Evolutionary conservation across 2,329 filamentous ascomycete species (phyloP).

Genomic region (Hymenoscyphus fructigenus): DNA sequence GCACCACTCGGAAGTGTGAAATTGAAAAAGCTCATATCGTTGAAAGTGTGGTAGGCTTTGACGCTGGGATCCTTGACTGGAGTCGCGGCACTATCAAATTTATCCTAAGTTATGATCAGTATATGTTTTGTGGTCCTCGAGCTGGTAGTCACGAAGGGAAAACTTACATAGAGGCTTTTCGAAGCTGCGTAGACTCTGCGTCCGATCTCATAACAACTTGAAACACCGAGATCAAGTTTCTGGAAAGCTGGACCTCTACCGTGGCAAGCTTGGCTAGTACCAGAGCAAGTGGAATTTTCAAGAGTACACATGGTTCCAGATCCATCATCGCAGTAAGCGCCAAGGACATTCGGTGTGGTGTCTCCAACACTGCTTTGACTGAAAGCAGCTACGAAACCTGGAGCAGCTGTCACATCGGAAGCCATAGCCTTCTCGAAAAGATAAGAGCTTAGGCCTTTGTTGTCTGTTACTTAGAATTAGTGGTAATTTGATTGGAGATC

Average conservation of each 20-base stretch:
- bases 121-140: background rate
- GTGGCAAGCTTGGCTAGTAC: slow-evolving; percentile 67
- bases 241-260: slow-evolving; percentile 69
- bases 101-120: slow-evolving; percentile 20
- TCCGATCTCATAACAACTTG: slow-evolving; percentile 75
- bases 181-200: slow-evolving; percentile 65
- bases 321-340: slow-evolving; percentile 86
- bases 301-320: slow-evolving; percentile 69
- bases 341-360: slow-evolving; percentile 81
- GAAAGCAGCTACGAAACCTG: slow-evolving; percentile 83
- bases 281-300: slow-evolving; percentile 79
- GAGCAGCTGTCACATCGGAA: slow-evolving; percentile 54
- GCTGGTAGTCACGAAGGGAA: background rate
- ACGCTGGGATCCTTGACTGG: slow-evolving; percentile 64
- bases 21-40: slow-evolving; percentile 74
- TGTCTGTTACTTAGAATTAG: slow-evolving; percentile 49
- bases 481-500: too few species aligned
- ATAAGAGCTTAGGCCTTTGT: slow-evolving; percentile 88
- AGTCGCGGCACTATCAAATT: slow-evolving; percentile 31
- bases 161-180: slow-evolving; percentile 51
- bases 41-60: slow-evolving; percentile 80
- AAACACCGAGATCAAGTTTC: slow-evolving; percentile 66
- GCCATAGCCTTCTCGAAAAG: slow-evolving; percentile 72
- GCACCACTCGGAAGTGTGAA: slow-evolving; percentile 75
- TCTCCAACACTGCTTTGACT: slow-evolving; percentile 90